Conservation (phyloP, 768 basidiomycete species). For the Suillus subaureus region DNA sequence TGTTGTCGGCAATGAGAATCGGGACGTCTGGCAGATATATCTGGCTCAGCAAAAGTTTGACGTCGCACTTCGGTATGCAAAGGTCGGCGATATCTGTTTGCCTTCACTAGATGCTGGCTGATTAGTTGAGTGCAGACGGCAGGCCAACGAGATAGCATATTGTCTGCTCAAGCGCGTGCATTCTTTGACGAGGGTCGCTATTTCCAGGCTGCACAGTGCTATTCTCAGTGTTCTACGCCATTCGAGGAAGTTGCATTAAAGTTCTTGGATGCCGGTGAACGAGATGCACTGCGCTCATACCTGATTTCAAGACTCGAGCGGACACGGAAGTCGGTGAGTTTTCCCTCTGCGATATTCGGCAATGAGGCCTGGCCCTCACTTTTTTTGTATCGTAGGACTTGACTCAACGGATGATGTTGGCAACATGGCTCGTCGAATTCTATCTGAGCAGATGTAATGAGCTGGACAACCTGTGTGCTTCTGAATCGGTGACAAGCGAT, state of each 20-base stretch:
- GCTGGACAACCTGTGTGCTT: conserved; percentile 90
- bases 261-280: conserved; percentile 87
- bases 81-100: conserved; percentile 47
- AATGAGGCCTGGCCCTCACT: neutral
- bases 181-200: conserved; percentile 80
- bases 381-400: conserved; percentile 58
- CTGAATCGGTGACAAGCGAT: conserved; percentile 79
- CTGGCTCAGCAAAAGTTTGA: conserved; percentile 78
- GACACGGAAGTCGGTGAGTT: conserved; percentile 75
- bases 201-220: conserved; percentile 91
- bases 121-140: conserved; percentile 56
- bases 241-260: conserved; percentile 94
- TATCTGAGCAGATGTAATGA: conserved; percentile 97
- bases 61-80: conserved; percentile 78
- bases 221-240: conserved; percentile 81
- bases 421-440: conserved; percentile 98
- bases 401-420: conserved; percentile 95
- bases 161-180: conserved; percentile 80
- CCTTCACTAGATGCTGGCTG: neutral
- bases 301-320: conserved; percentile 85
- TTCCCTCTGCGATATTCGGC: neutral
- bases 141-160: conserved; percentile 82
- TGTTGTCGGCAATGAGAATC: conserved; percentile 81
- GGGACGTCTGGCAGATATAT: conserved; percentile 94
- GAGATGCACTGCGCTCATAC: conserved; percentile 90